Conservation (phyloP, 768 basidiomycete species). For the Macrolepiota fuliginosa region DNA sequence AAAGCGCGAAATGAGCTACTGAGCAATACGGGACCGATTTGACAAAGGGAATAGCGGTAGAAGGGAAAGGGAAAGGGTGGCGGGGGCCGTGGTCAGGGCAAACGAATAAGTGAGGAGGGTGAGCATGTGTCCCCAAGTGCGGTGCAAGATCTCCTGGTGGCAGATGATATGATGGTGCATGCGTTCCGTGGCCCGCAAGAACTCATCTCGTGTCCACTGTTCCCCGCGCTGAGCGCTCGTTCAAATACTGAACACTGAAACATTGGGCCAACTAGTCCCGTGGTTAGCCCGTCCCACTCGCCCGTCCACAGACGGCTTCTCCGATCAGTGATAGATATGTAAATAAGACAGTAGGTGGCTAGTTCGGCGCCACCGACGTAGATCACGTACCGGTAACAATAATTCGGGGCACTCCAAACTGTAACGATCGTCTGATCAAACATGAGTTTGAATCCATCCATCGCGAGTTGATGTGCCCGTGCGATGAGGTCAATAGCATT, state of each 20-base stretch:
- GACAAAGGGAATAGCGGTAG: too few species aligned
- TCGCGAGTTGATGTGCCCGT: constrained; percentile 94
- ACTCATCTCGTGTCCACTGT: too few species aligned
- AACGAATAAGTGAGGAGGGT: constrained; percentile 9
- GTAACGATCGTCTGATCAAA: constrained; percentile 94
- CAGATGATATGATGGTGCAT: not conserved
- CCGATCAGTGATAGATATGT: not conserved
- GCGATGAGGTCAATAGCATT: constrained; percentile 96
- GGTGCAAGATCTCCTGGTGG: constrained; percentile 8
- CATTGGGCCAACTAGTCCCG: too few species aligned
- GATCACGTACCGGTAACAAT: constrained; percentile 84
- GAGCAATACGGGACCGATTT: too few species aligned
- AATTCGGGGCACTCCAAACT: constrained; percentile 98
- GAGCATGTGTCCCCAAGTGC: not conserved
- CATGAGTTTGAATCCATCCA: constrained; percentile 98
- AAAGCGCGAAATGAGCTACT: too few species aligned
- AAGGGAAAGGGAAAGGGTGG: not conserved
- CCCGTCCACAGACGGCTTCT: not conserved
- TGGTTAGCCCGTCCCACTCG: not conserved
- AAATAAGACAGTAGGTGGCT: not conserved
- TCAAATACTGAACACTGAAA: too few species aligned
- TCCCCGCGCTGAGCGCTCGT: not conserved
- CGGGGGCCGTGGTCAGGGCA: not conserved
- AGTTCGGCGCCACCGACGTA: too few species aligned
- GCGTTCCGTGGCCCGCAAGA: too few species aligned